Conservation (phyloP, 2,329 filamentous ascomycete genomes). For the Botrytis porri region DNA sequence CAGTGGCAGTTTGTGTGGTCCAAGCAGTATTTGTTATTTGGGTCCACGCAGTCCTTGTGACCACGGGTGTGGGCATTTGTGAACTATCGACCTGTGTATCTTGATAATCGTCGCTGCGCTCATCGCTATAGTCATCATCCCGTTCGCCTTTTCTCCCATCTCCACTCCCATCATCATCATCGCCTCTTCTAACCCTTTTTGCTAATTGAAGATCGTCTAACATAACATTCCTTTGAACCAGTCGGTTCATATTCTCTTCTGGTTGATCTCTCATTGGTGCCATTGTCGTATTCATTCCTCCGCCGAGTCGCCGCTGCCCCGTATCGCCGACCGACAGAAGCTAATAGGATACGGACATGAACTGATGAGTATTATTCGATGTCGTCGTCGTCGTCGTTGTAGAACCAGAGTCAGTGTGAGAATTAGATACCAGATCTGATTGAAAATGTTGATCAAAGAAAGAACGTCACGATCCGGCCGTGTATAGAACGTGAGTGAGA, state of each 20-base stretch:
- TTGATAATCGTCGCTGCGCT: not conserved
- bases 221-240: constrained; percentile 22
- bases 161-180: not conserved
- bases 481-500: constrained; percentile 31
- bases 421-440: constrained; percentile 18
- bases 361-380: constrained; percentile 16
- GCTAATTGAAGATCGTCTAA: not conserved
- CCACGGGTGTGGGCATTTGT: not conserved
- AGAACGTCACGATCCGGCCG: constrained; percentile 37
- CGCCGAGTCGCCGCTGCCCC: constrained; percentile 27
- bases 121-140: not conserved
- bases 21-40: constrained; percentile 16
- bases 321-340: constrained; percentile 30
- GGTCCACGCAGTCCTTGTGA: constrained; percentile 10
- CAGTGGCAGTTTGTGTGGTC: constrained; percentile 14
- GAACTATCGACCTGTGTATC: not conserved
- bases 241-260: constrained; percentile 22
- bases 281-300: constrained; percentile 37
- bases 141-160: not conserved
- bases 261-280: constrained; percentile 33
- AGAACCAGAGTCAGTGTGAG: constrained; percentile 7
- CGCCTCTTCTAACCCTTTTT: constrained; percentile 20
- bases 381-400: constrained; percentile 14
- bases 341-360: constrained; percentile 28
- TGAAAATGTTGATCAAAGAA: constrained; percentile 25